Evolutionary conservation across 805 yeast species (phyloP).

Genomic region (Kodamaea fukazawae): DNA sequence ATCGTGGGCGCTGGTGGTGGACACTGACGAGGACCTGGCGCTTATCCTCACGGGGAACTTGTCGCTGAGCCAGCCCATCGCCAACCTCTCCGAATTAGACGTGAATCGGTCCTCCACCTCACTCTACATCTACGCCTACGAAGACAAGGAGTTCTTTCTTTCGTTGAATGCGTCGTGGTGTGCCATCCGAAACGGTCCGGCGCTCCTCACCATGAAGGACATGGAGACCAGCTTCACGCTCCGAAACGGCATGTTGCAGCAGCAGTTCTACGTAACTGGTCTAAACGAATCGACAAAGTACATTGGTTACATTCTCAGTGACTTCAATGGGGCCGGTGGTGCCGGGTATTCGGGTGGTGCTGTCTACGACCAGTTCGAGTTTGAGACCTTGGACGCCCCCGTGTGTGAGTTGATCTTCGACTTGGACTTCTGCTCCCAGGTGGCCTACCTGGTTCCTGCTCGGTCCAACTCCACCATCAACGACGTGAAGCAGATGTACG

Average conservation of each 20-base stretch:
- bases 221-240: constrained; percentile 38
- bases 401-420: constrained; percentile 75
- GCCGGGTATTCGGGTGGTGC: constrained; percentile 54
- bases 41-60: constrained; percentile 61
- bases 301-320: constrained; percentile 59
- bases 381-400: constrained; percentile 50
- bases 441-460: constrained; percentile 85
- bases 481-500: constrained; percentile 47
- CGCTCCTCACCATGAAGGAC: constrained; percentile 19
- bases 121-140: constrained; percentile 48
- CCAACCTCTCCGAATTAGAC: constrained; percentile 15
- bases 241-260: constrained; percentile 49
- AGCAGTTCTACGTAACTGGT: constrained; percentile 61
- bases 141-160: constrained; percentile 31
- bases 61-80: not conserved
- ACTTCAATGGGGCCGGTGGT: constrained; percentile 30
- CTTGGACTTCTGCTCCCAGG: constrained; percentile 72
- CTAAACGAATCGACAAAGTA: constrained; percentile 62
- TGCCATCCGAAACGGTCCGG: constrained; percentile 60
- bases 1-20: constrained; percentile 56
- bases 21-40: constrained; percentile 67
- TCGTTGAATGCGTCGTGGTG: constrained; percentile 61
- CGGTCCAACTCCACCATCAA: constrained; percentile 11
- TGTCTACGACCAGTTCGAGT: constrained; percentile 53
- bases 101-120: constrained; percentile 30